These are phyloP conservation scores for Keithomyces neogunnii DNA, from an alignment of 2,329 filamentous ascomycete genomes.

Conservation along the genomic window DNA sequence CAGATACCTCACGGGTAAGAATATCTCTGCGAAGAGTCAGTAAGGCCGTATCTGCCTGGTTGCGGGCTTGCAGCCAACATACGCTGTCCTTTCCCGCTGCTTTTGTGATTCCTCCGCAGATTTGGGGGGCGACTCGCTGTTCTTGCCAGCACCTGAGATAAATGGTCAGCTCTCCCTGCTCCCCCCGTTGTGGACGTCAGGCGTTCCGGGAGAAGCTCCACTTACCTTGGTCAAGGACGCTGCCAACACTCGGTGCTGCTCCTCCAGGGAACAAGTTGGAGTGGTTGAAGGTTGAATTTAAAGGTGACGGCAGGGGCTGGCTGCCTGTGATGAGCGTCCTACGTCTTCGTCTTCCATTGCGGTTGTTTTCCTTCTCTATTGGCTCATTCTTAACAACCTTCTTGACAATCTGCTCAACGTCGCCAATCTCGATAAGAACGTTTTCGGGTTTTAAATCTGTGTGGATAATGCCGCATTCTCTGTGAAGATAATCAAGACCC, in stretches of 20 bases:
- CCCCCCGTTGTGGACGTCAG: background rate
- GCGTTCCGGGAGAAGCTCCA: background rate
- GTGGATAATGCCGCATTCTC: constrained; percentile 98
- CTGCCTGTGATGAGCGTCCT: constrained; percentile 94
- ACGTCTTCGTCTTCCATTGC: constrained; percentile 82
- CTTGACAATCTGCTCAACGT: constrained; percentile 97
- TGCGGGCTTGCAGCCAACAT: constrained; percentile 29
- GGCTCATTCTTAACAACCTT: constrained; percentile 81
- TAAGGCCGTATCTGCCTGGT: background rate
- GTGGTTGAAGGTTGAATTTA: constrained; percentile 85
- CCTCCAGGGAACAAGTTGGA: constrained; percentile 59
- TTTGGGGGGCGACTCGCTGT: constrained; percentile 39
- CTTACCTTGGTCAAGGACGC: constrained; percentile 74
- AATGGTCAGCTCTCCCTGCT: background rate
- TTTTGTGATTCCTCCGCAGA: constrained; percentile 60
- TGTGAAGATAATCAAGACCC: constrained; percentile 90
- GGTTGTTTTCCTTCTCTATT: constrained; percentile 73
- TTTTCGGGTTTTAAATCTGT: constrained; percentile 97
- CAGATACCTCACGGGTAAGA: constrained; percentile 85
- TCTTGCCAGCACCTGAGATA: constrained; percentile 23
- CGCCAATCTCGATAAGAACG: constrained; percentile 95
- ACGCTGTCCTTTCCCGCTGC: constrained; percentile 90
- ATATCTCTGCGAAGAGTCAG: constrained; percentile 55
- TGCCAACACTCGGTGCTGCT: constrained; percentile 70
- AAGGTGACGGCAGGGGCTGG: constrained; percentile 87